Evolutionary conservation across 225 moss, liverwort and hornwort species (phyloP).

Genomic region (Polytrichum commune): DNA sequence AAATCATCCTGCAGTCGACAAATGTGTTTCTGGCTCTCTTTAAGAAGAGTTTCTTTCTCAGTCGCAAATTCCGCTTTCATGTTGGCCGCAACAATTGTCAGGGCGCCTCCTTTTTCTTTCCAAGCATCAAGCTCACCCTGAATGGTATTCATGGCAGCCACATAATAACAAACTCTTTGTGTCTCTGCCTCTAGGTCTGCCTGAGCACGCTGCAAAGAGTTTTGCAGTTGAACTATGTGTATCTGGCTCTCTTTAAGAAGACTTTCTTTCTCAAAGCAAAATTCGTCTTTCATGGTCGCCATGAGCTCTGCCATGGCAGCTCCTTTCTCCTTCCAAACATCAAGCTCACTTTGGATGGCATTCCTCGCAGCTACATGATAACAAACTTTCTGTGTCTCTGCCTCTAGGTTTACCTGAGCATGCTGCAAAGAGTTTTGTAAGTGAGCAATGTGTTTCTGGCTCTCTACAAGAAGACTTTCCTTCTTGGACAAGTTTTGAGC

Average conservation of each 20-base stretch:
- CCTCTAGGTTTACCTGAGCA: conserved; percentile 33
- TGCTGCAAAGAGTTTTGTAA: conserved; percentile 44
- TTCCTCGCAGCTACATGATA: conserved; percentile 36
- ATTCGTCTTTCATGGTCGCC: conserved; percentile 8
- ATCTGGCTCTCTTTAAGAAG: conserved; percentile 35
- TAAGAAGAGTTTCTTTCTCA: conserved; percentile 31
- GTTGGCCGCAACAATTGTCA: background rate
- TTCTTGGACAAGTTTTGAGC: conserved; percentile 43
- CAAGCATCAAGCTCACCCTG: conserved; percentile 40
- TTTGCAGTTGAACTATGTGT: conserved; percentile 31
- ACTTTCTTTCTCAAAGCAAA: conserved; percentile 21
- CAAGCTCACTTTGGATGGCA: conserved; percentile 37
- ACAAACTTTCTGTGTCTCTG: conserved; percentile 38
- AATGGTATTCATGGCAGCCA: conserved; percentile 33
- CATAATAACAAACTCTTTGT: conserved; percentile 38
- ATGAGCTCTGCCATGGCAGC: conserved; percentile 7
- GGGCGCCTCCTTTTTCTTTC: conserved; percentile 33
- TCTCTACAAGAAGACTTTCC: conserved; percentile 34
- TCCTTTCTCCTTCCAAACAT: conserved; percentile 42
- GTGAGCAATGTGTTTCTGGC: conserved; percentile 26
- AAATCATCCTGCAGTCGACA: conserved; percentile 37
- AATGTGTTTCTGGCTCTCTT: conserved; percentile 33
- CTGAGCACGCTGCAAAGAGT: conserved; percentile 34
- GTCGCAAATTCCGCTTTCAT: conserved; percentile 19
- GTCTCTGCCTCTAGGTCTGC: conserved; percentile 40